These are phyloP conservation scores for Aspergillus glaucus DNA, from an alignment of 2,329 filamentous ascomycete genomes.

Conservation along the genomic window DNA sequence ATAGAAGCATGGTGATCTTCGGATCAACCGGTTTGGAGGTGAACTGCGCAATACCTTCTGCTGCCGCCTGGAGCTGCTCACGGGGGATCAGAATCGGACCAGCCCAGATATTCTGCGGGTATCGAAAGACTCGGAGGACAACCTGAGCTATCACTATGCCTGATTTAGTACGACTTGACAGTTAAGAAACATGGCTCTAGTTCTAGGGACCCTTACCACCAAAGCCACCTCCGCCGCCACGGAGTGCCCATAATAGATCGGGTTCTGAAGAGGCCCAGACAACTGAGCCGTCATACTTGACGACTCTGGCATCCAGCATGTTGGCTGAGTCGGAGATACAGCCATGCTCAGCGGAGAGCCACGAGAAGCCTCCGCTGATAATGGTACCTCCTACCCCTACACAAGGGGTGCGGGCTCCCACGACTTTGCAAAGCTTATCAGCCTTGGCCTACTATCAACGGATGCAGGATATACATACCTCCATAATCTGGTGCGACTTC, in stretches of 20 bases:
- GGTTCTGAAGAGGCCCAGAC: conserved; percentile 36
- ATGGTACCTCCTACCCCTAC: conserved; percentile 36
- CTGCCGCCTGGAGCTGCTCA: conserved; percentile 3
- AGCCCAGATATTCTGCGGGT: conserved; percentile 10
- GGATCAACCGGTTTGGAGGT: conserved; percentile 1
- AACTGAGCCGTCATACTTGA: conserved; percentile 30
- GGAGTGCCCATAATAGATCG: conserved; percentile 37
- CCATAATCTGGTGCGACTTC: conserved; percentile 28
- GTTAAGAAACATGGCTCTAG: not conserved
- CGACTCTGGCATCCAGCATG: conserved; percentile 35
- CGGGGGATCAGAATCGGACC: conserved; percentile 9
- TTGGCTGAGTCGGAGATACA: conserved; percentile 36
- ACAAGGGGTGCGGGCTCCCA: conserved; percentile 31
- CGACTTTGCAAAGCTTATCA: conserved; percentile 11
- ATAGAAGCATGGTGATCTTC: conserved; percentile 9
- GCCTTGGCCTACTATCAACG: not conserved
- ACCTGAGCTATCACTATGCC: conserved; percentile 3
- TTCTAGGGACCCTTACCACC: conserved; percentile 5
- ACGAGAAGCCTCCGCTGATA: conserved; percentile 34
- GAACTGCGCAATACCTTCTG: conserved; percentile 3
- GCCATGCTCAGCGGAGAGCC: conserved; percentile 35
- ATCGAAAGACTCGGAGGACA: conserved; percentile 4
- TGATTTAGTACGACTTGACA: not conserved
- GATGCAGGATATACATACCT: conserved; percentile 8
- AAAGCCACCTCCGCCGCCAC: conserved; percentile 34